A percentile compares a stretch with the other conserved stretches of the same genome.
phyloP scores from a whole-genome alignment of 2,329 filamentous ascomycete species.

The Neocatenulostroma microsporum region DNA sequence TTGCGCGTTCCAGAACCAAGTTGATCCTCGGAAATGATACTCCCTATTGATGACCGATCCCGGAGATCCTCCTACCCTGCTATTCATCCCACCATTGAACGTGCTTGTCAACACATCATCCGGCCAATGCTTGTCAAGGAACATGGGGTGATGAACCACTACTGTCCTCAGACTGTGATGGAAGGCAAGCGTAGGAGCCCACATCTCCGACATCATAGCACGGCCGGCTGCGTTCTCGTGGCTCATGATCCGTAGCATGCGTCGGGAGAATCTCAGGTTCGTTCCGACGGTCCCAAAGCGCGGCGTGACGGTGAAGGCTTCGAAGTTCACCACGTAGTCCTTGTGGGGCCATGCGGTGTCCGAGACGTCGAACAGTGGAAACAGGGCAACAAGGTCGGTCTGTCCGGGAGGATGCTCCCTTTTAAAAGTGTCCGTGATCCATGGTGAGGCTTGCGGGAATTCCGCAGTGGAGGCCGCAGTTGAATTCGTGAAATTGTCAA shows the following conservation, averaged over 20 bases:
- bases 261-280: not conserved
- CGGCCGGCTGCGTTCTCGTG: not conserved
- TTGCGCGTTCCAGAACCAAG: slow-evolving; percentile 1
- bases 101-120: not conserved
- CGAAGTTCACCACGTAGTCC: not conserved
- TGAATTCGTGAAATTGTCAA: not conserved
- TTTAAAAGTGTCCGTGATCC: too few relatives aligned
- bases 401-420: too few relatives aligned
- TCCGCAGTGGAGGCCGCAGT: too few relatives aligned
- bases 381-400: not conserved
- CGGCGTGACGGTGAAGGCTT: too few relatives aligned
- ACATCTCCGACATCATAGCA: slow-evolving; percentile 1
- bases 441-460: too few relatives aligned
- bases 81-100: not conserved
- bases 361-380: not conserved
- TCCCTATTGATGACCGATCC: not conserved
- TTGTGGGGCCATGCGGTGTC: not conserved
- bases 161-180: not conserved
- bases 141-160: not conserved
- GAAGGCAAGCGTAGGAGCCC: not conserved
- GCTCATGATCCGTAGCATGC: not conserved
- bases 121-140: not conserved
- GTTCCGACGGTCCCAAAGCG: not conserved
- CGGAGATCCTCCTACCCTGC: not conserved
- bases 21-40: not conserved